A percentile compares a stretch with the other conserved stretches of the same genome.
Conservation (phyloP, 2,329 filamentous ascomycete genomes). For the Thielaviopsis musarum region DNA sequence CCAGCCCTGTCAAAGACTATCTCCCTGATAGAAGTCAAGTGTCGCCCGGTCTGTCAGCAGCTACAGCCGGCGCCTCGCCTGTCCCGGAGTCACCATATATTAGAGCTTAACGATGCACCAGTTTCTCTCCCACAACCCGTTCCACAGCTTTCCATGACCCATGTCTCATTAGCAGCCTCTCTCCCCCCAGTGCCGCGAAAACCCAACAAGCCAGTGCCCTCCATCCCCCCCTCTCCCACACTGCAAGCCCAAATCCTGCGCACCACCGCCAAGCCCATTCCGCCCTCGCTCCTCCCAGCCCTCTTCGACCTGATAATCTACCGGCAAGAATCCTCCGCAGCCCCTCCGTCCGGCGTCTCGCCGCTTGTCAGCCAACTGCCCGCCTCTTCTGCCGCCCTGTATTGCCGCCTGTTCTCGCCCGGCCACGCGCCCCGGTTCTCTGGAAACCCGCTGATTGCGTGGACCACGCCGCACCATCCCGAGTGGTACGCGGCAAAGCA, state of each 20-base stretch:
- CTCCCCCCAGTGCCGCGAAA: background rate
- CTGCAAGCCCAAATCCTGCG: background rate
- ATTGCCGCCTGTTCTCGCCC: constrained; percentile 2
- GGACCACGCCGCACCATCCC: background rate
- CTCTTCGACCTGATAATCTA: constrained; percentile 3
- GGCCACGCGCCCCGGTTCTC: background rate
- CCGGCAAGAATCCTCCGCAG: background rate
- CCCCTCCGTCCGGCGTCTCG: background rate
- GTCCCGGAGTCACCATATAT: too few species aligned
- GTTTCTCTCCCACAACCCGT: too few species aligned
- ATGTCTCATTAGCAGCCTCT: background rate
- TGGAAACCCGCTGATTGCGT: background rate
- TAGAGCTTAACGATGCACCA: too few species aligned
- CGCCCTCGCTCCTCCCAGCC: background rate
- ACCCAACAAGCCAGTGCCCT: background rate
- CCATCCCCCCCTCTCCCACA: background rate
- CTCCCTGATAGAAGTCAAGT: too few species aligned
- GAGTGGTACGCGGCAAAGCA: constrained; percentile 3
- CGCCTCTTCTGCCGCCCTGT: background rate
- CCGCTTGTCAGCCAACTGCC: constrained; percentile 2
- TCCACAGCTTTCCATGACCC: too few species aligned
- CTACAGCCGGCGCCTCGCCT: too few species aligned
- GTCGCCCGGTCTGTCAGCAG: too few species aligned
- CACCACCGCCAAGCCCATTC: background rate
- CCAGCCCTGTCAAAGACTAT: too few species aligned